Percentiles rank a stretch among this genome's conserved stretches.
These are phyloP conservation scores for Penicillium verrucosum DNA, from an alignment of 2,329 filamentous ascomycete species.

Conservation along the genomic window DNA sequence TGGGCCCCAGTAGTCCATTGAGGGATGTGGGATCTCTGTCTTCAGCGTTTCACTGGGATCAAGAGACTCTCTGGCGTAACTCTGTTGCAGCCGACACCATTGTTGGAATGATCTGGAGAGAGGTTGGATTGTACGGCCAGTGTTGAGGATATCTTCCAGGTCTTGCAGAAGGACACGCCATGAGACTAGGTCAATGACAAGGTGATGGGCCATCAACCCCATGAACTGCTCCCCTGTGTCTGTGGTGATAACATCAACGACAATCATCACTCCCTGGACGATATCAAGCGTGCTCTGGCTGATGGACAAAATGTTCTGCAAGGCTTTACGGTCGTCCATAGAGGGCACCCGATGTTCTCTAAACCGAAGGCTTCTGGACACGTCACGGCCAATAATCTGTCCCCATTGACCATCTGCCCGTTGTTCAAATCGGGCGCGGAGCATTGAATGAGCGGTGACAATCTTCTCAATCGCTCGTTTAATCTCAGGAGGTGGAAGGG, in stretches of 20 bases:
- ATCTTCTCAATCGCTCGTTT: too few species aligned
- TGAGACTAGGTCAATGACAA: slow-evolving; percentile 17
- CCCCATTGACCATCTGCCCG: too few species aligned
- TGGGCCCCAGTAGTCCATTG: slow-evolving; percentile 6
- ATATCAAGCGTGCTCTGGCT: slow-evolving; percentile 2
- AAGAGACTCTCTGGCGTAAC: background rate
- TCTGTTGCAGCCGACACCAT: slow-evolving; percentile 16
- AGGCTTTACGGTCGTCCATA: background rate
- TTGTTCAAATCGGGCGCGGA: too few species aligned
- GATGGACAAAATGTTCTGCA: background rate
- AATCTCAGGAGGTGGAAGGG: too few species aligned
- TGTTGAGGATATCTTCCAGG: slow-evolving; percentile 11
- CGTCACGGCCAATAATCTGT: background rate
- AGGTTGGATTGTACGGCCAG: background rate
- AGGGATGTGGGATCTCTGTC: background rate
- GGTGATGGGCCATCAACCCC: slow-evolving; percentile 21
- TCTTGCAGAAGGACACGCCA: slow-evolving; percentile 14
- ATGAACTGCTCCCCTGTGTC: slow-evolving; percentile 5
- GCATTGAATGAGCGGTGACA: too few species aligned
- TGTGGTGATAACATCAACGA: background rate
- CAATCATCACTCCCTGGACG: background rate
- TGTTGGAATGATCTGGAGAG: slow-evolving; percentile 14
- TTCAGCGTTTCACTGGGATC: background rate
- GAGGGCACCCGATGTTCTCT: background rate
- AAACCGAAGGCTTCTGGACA: background rate